Evolutionary conservation across 2,329 filamentous ascomycete species (phyloP), one percentile per base, ranked within the genome.

Genomic region (Emmonsia crescens): DNA sequence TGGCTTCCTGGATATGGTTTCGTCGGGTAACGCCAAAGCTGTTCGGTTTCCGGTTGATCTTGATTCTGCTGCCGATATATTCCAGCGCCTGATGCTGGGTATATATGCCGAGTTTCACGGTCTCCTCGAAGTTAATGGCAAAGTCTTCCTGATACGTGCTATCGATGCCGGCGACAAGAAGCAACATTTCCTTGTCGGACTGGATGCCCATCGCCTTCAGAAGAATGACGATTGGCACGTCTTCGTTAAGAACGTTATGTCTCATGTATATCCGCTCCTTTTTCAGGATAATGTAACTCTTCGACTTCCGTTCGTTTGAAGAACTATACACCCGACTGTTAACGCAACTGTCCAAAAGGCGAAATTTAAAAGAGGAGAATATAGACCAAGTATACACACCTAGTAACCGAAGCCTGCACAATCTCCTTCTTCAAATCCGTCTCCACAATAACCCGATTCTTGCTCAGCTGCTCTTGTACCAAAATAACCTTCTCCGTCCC

Each of bases 401-500:
- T 83, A 8, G 92, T 99, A 36, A 97, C 94, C 1, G 94, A 97
- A 44, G 95, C 94, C 67, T 93, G 90, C 61, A 97, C 93, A 66
- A 96, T 86, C 63, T 89, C 89, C 76, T 96, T 97, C 78, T 96
- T 96, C 59, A 87, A 83, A 69, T 93, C 89, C 61, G 90, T 87
- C 76, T 99, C 95, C 19, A 99, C 93, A 73, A 99, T 96, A 70
- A 99, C 89, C 79, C 94, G 86, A 76, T 99, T 99, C 83, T 99
- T 99, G 82, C 94, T 99, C 72, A 99, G 80, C 77, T 99, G 94
- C 73, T 99, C 95, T 75, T 99, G 94, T 16, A 99, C 95, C 51
- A 99, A 79, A 71, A 99, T 99, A 68, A 99, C 94, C 79, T 99
- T 99, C 75, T 99, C 94, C 24, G 95, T 96, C 55, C 94, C 94